Percentiles rank a stretch among this genome's conserved stretches.
Conservation (phyloP, 2,329 filamentous ascomycete genomes). For the Leptographium flavum region DNA sequence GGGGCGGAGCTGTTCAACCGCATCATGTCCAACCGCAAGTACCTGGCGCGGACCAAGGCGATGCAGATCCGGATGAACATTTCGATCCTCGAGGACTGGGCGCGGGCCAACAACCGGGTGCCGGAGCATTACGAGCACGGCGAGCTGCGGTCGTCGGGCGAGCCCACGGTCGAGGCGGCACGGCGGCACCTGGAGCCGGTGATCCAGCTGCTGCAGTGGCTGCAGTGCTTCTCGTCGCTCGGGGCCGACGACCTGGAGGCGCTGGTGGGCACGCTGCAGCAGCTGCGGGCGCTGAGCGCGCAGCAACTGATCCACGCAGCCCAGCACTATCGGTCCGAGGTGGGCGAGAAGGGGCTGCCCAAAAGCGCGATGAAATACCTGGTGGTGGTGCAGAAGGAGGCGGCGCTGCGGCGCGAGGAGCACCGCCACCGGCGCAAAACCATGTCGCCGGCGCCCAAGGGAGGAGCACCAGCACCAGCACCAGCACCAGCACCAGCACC, state of each 20-base stretch:
- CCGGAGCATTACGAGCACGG: slow-evolving; percentile 93
- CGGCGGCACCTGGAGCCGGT: slow-evolving; percentile 76
- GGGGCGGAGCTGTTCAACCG: slow-evolving; percentile 94
- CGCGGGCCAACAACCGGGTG: slow-evolving; percentile 78
- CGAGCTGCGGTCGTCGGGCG: slow-evolving; percentile 70
- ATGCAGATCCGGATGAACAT: slow-evolving; percentile 99
- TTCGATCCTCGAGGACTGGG: slow-evolving; percentile 91
- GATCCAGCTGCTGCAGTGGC: slow-evolving; percentile 90
- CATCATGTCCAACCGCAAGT: slow-evolving; percentile 91
- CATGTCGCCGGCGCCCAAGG: slow-evolving; percentile 24
- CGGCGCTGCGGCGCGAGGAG: slow-evolving; percentile 41
- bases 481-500: background rate
- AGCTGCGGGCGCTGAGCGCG: slow-evolving; percentile 70
- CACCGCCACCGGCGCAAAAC: slow-evolving; percentile 33
- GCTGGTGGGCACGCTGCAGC: slow-evolving; percentile 75
- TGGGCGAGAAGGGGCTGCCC: slow-evolving; percentile 81
- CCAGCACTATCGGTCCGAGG: slow-evolving; percentile 85
- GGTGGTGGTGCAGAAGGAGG: slow-evolving; percentile 62
- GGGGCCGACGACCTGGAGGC: slow-evolving; percentile 75
- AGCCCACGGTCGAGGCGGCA: slow-evolving; percentile 73
- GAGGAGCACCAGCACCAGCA: too few species aligned
- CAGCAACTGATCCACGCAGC: slow-evolving; percentile 86
- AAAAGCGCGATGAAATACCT: slow-evolving; percentile 85
- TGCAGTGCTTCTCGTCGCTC: slow-evolving; percentile 93
- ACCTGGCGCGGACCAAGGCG: slow-evolving; percentile 87